Conservation (phyloP, 108 stramenopile genomes). For the Fragilaria radians region DNA sequence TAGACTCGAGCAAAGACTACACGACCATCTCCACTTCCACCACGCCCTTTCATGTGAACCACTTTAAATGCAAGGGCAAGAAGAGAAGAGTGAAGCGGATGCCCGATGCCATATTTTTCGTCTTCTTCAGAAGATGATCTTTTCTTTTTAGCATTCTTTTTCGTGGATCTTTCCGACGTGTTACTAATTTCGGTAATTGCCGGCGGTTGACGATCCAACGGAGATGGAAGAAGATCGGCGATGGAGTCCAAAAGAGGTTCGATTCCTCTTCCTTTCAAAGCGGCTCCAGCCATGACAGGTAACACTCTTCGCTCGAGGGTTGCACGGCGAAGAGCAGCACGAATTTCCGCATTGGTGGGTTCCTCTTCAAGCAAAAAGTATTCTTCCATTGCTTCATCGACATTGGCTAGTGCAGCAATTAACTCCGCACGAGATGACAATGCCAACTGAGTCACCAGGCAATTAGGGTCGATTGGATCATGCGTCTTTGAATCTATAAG, state of each 20-base stretch:
- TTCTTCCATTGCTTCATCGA: constrained; percentile 78
- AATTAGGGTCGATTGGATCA: constrained; percentile 25
- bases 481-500: constrained; percentile 23
- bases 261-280: constrained; percentile 87
- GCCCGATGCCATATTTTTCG: constrained; percentile 27
- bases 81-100: constrained; percentile 64
- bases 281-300: constrained; percentile 79
- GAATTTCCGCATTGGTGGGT: constrained; percentile 51
- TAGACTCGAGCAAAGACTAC: constrained; percentile 88
- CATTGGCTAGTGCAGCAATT: constrained; percentile 64
- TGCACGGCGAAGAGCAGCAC: constrained; percentile 60
- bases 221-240: constrained; percentile 89
- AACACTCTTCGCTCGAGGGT: constrained; percentile 52
- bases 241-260: constrained; percentile 92
- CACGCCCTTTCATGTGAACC: constrained; percentile 82
- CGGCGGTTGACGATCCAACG: constrained; percentile 78
- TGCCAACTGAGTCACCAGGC: constrained; percentile 41
- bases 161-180: background rate
- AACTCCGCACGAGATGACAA: constrained; percentile 50
- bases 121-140: background rate
- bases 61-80: constrained; percentile 88
- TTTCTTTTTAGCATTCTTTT: constrained; percentile 8
- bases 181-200: constrained; percentile 35
- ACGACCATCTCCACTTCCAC: constrained; percentile 84
- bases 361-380: constrained; percentile 62